Conservation (phyloP, 2,329 filamentous ascomycete species). For the Xylariaceae sp. region DNA sequence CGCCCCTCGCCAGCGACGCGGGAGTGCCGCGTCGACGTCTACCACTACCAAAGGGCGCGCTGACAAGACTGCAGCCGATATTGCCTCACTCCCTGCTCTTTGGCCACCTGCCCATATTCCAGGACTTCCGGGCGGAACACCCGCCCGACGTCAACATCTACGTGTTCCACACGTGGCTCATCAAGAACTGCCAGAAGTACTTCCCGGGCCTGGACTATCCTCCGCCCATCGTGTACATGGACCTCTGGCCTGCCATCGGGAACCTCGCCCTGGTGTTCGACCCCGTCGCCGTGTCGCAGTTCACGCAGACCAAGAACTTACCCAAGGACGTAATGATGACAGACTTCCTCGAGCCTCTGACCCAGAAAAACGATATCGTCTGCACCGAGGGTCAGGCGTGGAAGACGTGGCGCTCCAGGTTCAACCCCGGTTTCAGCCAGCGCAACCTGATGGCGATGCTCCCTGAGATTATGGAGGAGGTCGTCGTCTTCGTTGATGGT, state of each 20-base stretch:
- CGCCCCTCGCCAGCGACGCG: background rate
- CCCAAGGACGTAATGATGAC: slow-evolving; percentile 9
- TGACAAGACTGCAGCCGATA: slow-evolving; percentile 13
- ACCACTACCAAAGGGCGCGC: too few relatives aligned
- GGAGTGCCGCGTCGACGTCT: background rate
- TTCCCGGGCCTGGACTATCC: slow-evolving; percentile 16
- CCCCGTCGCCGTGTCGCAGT: slow-evolving; percentile 15
- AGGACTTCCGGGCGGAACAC: slow-evolving; percentile 14
- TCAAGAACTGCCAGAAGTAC: slow-evolving; percentile 15
- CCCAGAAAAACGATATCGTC: slow-evolving; percentile 24
- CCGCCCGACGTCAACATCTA: slow-evolving; percentile 21
- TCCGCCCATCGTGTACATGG: slow-evolving; percentile 21
- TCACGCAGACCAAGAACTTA: slow-evolving; percentile 15
- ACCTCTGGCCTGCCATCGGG: slow-evolving; percentile 19
- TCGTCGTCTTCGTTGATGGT: slow-evolving; percentile 25
- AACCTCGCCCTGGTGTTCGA: slow-evolving; percentile 15
- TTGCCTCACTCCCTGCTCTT: slow-evolving; percentile 20
- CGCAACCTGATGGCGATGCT: slow-evolving; percentile 27
- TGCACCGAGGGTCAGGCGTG: slow-evolving; percentile 26
- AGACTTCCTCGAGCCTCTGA: slow-evolving; percentile 21
- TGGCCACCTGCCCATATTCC: slow-evolving; percentile 19
- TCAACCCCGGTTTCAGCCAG: slow-evolving; percentile 31
- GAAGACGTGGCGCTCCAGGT: slow-evolving; percentile 23
- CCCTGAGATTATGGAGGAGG: slow-evolving; percentile 30
- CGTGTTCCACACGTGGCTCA: slow-evolving; percentile 18